Evolutionary conservation across 2,329 filamentous ascomycete species (phyloP), one percentile per base, ranked within the genome.

Genomic region (Pestalotiopsis sp.): DNA sequence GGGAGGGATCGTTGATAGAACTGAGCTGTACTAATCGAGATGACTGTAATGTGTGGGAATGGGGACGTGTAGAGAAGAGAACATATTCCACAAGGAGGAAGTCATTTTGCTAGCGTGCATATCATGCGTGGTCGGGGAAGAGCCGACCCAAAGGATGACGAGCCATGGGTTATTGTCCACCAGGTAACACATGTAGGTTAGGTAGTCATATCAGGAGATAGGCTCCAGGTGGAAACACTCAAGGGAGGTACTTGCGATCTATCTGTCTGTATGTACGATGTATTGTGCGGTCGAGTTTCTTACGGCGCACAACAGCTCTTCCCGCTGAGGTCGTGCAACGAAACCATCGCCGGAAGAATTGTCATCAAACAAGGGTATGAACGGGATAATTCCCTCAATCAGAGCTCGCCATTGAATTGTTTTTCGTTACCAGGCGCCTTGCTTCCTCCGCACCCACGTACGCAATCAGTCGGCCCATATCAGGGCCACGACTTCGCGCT

Each of bases 381-480:
- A 27, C 68, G 2, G 52, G 66, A 36, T 13, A 64, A 45, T 52
- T 64, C 61, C 61, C 61, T 64, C 61, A 64, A 64, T 64, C 61
- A 64, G 38, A 64, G 61, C 9, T 20, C 61, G 17, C 38, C n/a
- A 17, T 64, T 41, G 31, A 36, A 36, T 25, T 40, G 12, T 14
- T 20, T 25, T n/a, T n/a, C 14, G 20, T 17, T 52, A 20, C 17
- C 45, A 23, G 45, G 45, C 57, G 25, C 14, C n/a, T 23, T 17
- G 14, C 38, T 31, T 45, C 52, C 61, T 64, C 40, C 61, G 61
- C 61, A 45, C 36, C 38, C 40, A 64, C n/a, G 14, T 7, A 64
- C 31, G 31, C 31, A 52, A 13, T 23, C n/a, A 64, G 25, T 49
- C 40, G 38, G n/a, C 12, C 40, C 36, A 62, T 25, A 12, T 38